Base-by-base conservation (phyloP, 2,329 filamentous ascomycete species). In the Fusarium buxicola region DNA sequence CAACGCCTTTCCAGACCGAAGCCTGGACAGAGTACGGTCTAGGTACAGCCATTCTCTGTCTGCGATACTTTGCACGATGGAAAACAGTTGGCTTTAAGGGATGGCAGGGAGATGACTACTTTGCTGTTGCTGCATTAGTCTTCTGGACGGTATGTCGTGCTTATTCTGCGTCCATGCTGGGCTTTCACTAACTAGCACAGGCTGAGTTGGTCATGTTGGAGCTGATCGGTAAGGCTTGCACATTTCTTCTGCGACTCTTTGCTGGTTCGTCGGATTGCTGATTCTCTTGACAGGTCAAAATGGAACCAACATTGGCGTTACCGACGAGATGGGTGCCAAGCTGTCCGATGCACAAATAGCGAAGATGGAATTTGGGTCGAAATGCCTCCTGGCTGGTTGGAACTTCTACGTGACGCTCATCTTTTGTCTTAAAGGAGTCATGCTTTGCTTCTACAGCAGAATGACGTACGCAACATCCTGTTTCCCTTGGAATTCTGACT, bases 11-110 rank as follows among this genome's bases (percentile, higher is more conserved):
- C 52, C 75, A 78, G 55, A 72, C 66, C 3, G 79, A 81, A 60
- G 77, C 77, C 8, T 81, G 79, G 79, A 70, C 71, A 13, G 80
- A 81, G 51, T 81, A 80, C 43, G 74, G 70, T 2, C 65, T 81
- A 25, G 79, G 79, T 2, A 60, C 74, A 3, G 1, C 73, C 8
- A 60, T 81, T 3, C 58, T 81, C 4, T 58, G 79, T 3, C 55
- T 77, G 6, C 76, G 79, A 12, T 76, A 78, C 55, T 76, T 74
- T 56, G 74, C 77, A 3, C 68, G 79, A 30, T 73, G 72, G 64
- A 78, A 72, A 48, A 61, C 73, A 7, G 76, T 81, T 4, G 78
- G 79, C 1, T 66, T 77, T 53, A 76, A 75, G n/a, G 69, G 70
- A 11, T 78, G 74, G 70, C 74, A 80, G 15, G 76, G 77, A 3